phyloP scores from a whole-genome alignment of 495 filamentous ascomycete species.

The Daldinia grandis region DNA sequence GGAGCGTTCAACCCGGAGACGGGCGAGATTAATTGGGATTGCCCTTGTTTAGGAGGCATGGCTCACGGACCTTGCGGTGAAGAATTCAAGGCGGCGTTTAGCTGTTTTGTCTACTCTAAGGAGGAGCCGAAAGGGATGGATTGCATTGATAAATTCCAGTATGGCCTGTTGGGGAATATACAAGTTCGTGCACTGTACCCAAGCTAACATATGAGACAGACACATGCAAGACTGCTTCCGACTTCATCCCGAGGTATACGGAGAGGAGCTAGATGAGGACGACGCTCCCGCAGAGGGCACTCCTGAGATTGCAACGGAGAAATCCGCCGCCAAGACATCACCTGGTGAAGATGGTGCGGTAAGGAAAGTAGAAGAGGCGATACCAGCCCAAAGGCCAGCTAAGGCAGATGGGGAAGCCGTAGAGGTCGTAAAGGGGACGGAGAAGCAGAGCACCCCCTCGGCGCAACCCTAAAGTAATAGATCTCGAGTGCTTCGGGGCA shows the following conservation, averaged over 20 bases:
- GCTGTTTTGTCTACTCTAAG: conserved; percentile 93
- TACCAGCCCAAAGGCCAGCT: conserved; percentile 4
- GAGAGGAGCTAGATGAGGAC: conserved; percentile 85
- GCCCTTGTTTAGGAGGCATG: conserved; percentile 97
- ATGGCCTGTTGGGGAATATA: conserved; percentile 43
- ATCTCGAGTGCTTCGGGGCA: neutral
- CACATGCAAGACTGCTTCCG: conserved; percentile 98
- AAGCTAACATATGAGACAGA: conserved; percentile 57
- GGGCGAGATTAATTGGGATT: conserved; percentile 99
- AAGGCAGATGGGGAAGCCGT: conserved; percentile 7
- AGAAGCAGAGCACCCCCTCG: conserved; percentile 24
- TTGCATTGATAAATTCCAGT: conserved; percentile 98
- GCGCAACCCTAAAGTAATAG: conserved; percentile 16
- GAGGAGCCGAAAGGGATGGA: conserved; percentile 99
- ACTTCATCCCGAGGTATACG: conserved; percentile 88
- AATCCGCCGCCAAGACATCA: conserved; percentile 8
- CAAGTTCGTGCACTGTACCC: neutral
- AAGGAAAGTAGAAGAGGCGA: conserved; percentile 6
- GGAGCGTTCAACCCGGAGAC: conserved; percentile 98
- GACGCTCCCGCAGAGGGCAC: conserved; percentile 62
- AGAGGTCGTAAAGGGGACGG: conserved; percentile 13
- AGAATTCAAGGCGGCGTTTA: conserved; percentile 92
- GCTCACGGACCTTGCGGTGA: conserved; percentile 95
- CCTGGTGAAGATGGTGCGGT: neutral
- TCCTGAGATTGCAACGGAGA: conserved; percentile 12